Evolutionary conservation across 345 rosid genomes (phyloP), one percentile per base, ranked within the genome.

Genomic region (Heritiera fomes): DNA sequence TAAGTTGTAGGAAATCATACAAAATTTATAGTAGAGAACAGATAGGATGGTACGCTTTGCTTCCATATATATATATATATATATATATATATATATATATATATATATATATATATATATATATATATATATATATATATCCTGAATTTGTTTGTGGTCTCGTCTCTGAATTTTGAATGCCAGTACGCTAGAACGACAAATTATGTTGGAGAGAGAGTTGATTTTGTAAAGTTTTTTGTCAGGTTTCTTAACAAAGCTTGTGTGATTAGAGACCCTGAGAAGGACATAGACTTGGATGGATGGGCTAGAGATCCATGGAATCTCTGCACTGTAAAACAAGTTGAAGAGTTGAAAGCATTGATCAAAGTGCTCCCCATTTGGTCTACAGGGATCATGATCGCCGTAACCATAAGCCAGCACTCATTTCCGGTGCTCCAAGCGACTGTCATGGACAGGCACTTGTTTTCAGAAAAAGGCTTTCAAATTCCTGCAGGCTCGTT

Each of bases 301-400:
- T 38, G 52, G 38, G 84, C 86, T 17, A 70, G 50, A 30, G 83
- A 86, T 60, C 86, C 85, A 30, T 82, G 88, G 87, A 78, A 47
- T 12, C 87, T 86, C 7, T 90, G 91, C 85, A 84, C 94, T 3
- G 82, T 87, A 2, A 80, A 64, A 72, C 86, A 88, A 82, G 91
- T 90, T 10, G 91, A 90, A 83, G 90, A 83, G 80, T 86, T 88
- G 15, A 90, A 90, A 82, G 86, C 86, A 58, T 3, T 90, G 52
- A 82, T 88, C 55, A 86, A 76, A 66, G 87, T 90, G 80, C 64
- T 90, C 1, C 91, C 94, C 12, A 75, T 90, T 2, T 88, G 92
- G 94, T 86, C 89, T 11, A 78, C 85, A 0, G 80, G 89, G 49
- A 88, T 90, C 64, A 76, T 85, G 73, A 53, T 86, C 14, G 82